These are phyloP conservation scores for Penicillium dipodomyicola DNA, from an alignment of 495 filamentous ascomycete species.

Conservation along the genomic window DNA sequence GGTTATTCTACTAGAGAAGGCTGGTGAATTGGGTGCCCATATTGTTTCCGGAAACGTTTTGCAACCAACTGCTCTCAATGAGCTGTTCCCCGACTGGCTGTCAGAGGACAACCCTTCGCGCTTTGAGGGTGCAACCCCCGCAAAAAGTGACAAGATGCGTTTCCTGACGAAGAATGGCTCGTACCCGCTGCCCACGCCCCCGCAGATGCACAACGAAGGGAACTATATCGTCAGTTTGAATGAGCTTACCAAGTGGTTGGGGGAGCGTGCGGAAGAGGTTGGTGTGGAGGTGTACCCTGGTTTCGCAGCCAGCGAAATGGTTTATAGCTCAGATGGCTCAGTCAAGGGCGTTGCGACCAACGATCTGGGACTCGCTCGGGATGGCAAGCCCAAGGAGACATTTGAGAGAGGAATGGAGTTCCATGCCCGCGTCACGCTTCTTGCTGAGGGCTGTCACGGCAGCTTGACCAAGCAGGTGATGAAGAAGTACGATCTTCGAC, in stretches of 20 bases:
- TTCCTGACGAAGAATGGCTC: slow-evolving; percentile 84
- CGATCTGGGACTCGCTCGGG: slow-evolving; percentile 78
- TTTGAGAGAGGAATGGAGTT: slow-evolving; percentile 99
- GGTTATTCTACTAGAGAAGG: slow-evolving; percentile 91
- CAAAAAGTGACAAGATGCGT: slow-evolving; percentile 81
- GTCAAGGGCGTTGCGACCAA: slow-evolving; percentile 97
- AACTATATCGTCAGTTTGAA: slow-evolving; percentile 97
- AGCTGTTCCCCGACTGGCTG: slow-evolving; percentile 93
- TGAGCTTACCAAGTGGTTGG: slow-evolving; percentile 91
- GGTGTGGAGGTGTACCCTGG: slow-evolving; percentile 99
- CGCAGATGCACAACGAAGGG: slow-evolving; percentile 97
- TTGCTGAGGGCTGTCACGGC: slow-evolving; percentile 94
- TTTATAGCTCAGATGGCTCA: slow-evolving; percentile 81
- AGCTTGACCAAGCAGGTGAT: slow-evolving; percentile 93
- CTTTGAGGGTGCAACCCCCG: slow-evolving; percentile 81
- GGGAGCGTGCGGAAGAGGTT: slow-evolving; percentile 89
- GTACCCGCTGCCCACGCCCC: slow-evolving; percentile 80
- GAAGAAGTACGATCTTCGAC: slow-evolving; percentile 89
- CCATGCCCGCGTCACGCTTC: slow-evolving; percentile 88
- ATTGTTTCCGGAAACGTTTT: slow-evolving; percentile 96
- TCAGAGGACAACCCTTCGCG: slow-evolving; percentile 78
- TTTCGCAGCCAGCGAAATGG: slow-evolving; percentile 89
- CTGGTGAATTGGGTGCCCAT: slow-evolving; percentile 91
- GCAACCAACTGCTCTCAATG: slow-evolving; percentile 82
- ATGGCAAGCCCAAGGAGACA: slow-evolving; percentile 81